These are phyloP conservation scores for Saposhnikovia divaricata DNA, from an alignment of 129 eudicot species.

Conservation along the genomic window DNA sequence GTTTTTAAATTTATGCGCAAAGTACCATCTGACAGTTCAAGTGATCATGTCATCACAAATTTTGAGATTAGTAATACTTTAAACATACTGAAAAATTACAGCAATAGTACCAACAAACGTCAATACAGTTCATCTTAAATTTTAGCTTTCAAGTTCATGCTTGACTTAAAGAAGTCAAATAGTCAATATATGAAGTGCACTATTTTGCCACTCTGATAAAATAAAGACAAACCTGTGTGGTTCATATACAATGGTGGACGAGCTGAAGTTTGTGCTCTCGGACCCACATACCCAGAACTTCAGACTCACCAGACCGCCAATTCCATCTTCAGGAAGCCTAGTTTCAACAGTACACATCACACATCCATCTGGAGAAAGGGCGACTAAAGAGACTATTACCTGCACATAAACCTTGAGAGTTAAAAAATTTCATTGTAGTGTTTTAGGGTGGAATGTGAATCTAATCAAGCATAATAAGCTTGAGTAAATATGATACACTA, in stretches of 20 bases:
- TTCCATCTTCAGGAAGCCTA: conserved; percentile 83
- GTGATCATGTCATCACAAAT: neutral
- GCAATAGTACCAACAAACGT: neutral
- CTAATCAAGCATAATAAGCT: neutral
- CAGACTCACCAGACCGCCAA: conserved; percentile 79
- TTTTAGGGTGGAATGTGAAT: neutral
- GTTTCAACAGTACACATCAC: conserved; percentile 85
- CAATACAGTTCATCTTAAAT: neutral
- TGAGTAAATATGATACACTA: neutral
- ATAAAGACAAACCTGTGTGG: conserved; percentile 74
- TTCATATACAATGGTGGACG: conserved; percentile 83
- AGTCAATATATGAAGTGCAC: neutral
- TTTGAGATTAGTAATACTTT: neutral
- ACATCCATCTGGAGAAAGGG: conserved; percentile 79
- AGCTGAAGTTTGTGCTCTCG: conserved; percentile 48
- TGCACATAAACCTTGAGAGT: conserved; percentile 24
- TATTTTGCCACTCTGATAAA: neutral
- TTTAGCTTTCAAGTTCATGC: neutral
- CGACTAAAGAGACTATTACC: conserved; percentile 65
- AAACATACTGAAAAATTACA: neutral
- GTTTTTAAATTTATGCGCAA: neutral
- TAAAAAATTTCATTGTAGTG: neutral
- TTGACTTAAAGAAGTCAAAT: neutral
- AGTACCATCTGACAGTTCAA: neutral
- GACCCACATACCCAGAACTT: conserved; percentile 73